These are phyloP conservation scores for Nicotiana paniculata DNA, from an alignment of 257 asterid species.

Conservation along the genomic window DNA sequence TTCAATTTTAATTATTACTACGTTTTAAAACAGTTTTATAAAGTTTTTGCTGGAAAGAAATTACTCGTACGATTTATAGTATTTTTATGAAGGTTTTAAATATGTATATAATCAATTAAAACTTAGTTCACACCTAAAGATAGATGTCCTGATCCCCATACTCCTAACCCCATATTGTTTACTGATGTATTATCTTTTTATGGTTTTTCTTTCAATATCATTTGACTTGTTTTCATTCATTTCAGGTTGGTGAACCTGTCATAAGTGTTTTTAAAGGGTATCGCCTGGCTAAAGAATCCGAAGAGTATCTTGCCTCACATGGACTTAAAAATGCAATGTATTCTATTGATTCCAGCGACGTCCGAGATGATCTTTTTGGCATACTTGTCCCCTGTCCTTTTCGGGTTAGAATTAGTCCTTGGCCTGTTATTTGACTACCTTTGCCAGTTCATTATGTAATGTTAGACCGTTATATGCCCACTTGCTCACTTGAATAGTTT, in stretches of 20 bases:
- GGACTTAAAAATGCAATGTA: constrained; percentile 78
- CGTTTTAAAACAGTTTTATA: background rate
- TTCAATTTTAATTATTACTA: background rate
- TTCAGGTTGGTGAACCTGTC: constrained; percentile 55
- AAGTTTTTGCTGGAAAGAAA: background rate
- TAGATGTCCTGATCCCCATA: background rate
- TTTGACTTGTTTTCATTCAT: background rate
- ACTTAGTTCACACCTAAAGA: background rate
- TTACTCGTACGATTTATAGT: background rate
- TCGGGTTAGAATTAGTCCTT: constrained; percentile 46
- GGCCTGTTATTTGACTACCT: background rate
- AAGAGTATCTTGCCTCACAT: constrained; percentile 60
- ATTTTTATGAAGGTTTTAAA: background rate
- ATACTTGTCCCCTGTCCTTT: constrained; percentile 62
- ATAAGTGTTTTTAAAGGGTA: constrained; percentile 71
- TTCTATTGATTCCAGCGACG: constrained; percentile 39
- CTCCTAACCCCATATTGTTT: background rate
- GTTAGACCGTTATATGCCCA: background rate
- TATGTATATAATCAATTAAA: background rate
- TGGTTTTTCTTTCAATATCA: background rate
- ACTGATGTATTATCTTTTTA: background rate
- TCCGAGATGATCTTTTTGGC: constrained; percentile 78
- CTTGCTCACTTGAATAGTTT: background rate
- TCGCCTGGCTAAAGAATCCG: constrained; percentile 63
- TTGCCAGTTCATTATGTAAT: background rate